Conservation (phyloP, 768 basidiomycete genomes). For the Tremella yokohamensis region DNA sequence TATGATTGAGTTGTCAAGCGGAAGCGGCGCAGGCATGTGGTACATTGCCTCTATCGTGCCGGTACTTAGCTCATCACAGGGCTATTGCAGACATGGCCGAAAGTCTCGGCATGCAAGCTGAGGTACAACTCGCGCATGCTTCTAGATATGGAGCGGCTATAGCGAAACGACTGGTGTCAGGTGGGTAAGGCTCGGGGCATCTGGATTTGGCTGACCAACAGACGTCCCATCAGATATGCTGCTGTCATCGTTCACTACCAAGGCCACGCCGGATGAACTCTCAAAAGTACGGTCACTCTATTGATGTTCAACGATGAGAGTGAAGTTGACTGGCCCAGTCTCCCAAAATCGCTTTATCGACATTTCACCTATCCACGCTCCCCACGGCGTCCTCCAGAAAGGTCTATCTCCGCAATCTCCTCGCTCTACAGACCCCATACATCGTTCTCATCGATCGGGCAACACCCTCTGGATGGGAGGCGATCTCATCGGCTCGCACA, state of each 20-base stretch:
- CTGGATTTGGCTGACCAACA: constrained; percentile 9
- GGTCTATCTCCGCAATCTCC: constrained; percentile 20
- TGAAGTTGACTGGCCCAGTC: constrained; percentile 9
- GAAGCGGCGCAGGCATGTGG: constrained; percentile 47
- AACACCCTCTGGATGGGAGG: constrained; percentile 66
- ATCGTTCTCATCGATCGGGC: constrained; percentile 76
- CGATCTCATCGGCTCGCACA: constrained; percentile 18
- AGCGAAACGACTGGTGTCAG: constrained; percentile 7
- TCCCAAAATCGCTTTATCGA: constrained; percentile 68
- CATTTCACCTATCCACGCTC: constrained; percentile 78
- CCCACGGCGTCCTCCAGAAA: constrained; percentile 61
- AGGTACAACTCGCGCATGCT: constrained; percentile 14
- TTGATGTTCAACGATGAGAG: background rate
- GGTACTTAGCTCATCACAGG: too few relatives aligned
- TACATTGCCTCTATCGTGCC: background rate
- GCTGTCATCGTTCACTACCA: background rate
- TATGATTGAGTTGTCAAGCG: constrained; percentile 38
- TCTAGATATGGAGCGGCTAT: constrained; percentile 11
- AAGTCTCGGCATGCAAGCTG: background rate
- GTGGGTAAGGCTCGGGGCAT: constrained; percentile 5
- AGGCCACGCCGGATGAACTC: background rate
- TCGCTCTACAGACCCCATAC: constrained; percentile 20
- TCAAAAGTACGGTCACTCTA: background rate
- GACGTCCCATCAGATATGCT: background rate
- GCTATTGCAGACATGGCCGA: background rate